These are phyloP conservation scores for Coffea canephora DNA, from an alignment of 257 asterid species.

Conservation along the genomic window DNA sequence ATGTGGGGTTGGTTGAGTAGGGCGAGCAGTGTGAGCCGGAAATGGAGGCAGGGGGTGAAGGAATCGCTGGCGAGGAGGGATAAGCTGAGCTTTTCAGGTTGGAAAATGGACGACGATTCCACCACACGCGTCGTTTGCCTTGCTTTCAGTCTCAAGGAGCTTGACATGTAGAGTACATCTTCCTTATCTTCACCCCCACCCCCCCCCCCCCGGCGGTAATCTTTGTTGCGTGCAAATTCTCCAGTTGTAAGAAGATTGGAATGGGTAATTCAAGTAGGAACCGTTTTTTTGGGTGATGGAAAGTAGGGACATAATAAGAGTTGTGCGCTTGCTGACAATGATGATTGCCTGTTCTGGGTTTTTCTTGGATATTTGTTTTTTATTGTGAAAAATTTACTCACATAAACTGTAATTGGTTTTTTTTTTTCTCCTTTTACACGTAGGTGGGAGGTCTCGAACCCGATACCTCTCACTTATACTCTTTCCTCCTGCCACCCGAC, in stretches of 20 bases:
- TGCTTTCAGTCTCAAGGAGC: conserved; percentile 78
- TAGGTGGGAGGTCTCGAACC: no score
- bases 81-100: conserved; percentile 69
- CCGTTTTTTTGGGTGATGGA: no score
- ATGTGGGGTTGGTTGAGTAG: conserved; percentile 23
- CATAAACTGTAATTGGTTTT: neutral
- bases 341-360: neutral
- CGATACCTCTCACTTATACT: no score
- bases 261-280: no score
- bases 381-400: neutral
- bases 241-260: neutral
- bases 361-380: neutral
- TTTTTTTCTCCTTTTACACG: no score
- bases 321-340: neutral
- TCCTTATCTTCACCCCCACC: neutral
- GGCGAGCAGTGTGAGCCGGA: conserved; percentile 67
- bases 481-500: no score
- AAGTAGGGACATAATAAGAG: no score
- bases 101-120: conserved; percentile 85
- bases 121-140: conserved; percentile 68
- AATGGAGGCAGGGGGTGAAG: conserved; percentile 84
- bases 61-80: conserved; percentile 71
- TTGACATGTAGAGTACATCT: conserved; percentile 58
- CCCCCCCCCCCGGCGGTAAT: no score
- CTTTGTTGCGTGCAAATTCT: no score